Conservation (phyloP, 192 early-diverging fungal species). For the Coemansia sp. region DNA sequence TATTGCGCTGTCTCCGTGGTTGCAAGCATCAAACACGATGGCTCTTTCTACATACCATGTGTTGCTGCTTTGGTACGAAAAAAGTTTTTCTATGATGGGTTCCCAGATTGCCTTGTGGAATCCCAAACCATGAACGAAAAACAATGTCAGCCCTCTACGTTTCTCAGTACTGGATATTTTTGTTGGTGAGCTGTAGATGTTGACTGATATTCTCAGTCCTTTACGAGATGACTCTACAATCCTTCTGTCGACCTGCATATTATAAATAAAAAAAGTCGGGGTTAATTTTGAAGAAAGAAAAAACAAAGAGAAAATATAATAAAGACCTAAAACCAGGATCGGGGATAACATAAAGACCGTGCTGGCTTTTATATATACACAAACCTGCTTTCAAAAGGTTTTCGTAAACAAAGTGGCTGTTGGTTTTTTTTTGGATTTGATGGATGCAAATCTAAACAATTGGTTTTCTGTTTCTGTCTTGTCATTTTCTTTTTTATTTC, state of each 20-base stretch:
- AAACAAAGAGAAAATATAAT: not conserved
- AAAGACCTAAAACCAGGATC: too few relatives aligned
- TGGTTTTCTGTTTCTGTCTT: too few relatives aligned
- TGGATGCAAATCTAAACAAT: too few relatives aligned
- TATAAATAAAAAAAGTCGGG: not conserved
- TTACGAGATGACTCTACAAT: conserved; percentile 30
- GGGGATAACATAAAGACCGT: too few relatives aligned
- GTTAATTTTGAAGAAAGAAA: not conserved
- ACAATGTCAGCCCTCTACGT: conserved; percentile 32
- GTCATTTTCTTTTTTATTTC: too few relatives aligned
- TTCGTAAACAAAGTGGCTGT: too few relatives aligned
- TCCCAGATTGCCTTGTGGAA: conserved; percentile 58
- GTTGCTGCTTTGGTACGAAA: conserved; percentile 4
- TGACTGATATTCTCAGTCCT: conserved; percentile 38
- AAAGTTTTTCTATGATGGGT: conserved; percentile 31
- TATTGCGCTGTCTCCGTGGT: conserved; percentile 55
- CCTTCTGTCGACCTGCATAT: conserved; percentile 26
- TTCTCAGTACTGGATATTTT: not conserved
- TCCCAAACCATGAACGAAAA: conserved; percentile 50
- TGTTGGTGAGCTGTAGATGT: conserved; percentile 27
- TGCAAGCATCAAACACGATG: conserved; percentile 41
- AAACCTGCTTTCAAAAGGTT: too few relatives aligned
- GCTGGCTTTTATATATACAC: too few relatives aligned
- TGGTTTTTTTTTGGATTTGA: too few relatives aligned
- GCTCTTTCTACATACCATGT: conserved; percentile 42